Percentiles rank a stretch among this genome's conserved stretches.
Evolutionary conservation across 305 asterid genomes (phyloP).

Genomic region (Salvia sclarea): DNA sequence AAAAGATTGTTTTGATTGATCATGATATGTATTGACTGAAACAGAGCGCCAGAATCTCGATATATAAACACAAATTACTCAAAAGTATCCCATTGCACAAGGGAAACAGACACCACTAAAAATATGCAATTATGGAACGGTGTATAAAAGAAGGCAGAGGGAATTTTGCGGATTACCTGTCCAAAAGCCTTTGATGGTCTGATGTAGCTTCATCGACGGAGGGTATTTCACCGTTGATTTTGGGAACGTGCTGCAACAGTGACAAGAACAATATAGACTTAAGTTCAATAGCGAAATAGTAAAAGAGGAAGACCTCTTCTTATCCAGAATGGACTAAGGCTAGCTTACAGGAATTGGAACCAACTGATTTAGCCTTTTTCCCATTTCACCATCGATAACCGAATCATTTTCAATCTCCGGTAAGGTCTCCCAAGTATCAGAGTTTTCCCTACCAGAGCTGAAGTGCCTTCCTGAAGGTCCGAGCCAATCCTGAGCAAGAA

Average conservation of each 20-base stretch:
- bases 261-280: conserved; percentile 18
- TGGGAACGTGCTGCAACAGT: conserved; percentile 81
- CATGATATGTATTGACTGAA: background rate
- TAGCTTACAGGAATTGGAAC: conserved; percentile 77
- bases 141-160: background rate
- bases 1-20: background rate
- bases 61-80: background rate
- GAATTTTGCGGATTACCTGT: conserved; percentile 54
- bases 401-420: conserved; percentile 80
- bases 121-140: background rate
- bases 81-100: background rate
- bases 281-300: conserved; percentile 7
- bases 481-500: conserved; percentile 73
- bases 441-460: conserved; percentile 43
- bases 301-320: conserved; percentile 14
- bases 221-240: conserved; percentile 89
- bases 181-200: conserved; percentile 77
- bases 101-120: background rate
- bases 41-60: background rate
- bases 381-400: conserved; percentile 84
- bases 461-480: conserved; percentile 50
- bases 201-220: conserved; percentile 82
- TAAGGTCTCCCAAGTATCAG: conserved; percentile 11
- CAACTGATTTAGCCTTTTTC: conserved; percentile 82
- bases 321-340: conserved; percentile 1